phyloP scores from a whole-genome alignment of 139 green algal genomes.

The Parachlorella kessleri region DNA sequence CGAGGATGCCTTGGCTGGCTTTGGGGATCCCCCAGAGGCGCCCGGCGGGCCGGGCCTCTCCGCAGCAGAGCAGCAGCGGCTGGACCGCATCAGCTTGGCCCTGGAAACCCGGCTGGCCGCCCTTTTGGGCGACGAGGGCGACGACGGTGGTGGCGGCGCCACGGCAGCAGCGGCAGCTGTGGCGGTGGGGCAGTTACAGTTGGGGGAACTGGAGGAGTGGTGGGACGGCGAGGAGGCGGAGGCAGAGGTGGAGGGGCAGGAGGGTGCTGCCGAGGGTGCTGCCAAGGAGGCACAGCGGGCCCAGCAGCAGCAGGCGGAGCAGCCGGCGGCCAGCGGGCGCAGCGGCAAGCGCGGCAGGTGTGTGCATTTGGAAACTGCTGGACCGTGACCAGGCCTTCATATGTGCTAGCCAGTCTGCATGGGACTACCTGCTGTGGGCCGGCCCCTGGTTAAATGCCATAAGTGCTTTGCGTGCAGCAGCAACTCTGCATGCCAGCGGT shows the following conservation, averaged over 20 bases:
- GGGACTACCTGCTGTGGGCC: no score
- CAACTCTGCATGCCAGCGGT: no score
- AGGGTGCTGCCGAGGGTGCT: background rate
- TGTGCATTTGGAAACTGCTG: no score
- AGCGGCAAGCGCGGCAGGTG: background rate
- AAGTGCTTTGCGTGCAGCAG: no score
- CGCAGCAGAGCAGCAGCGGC: constrained; percentile 14
- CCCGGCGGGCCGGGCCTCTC: background rate
- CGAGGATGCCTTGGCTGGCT: background rate
- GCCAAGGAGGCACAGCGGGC: background rate
- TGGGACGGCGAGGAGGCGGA: background rate
- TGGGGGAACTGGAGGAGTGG: background rate
- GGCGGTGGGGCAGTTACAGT: background rate
- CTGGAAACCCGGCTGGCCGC: constrained; percentile 21
- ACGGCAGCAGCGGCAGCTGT: no score
- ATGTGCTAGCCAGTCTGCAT: no score
- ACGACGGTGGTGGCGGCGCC: background rate
- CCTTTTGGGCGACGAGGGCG: background rate
- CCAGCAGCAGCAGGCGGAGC: background rate
- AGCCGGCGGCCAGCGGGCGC: background rate
- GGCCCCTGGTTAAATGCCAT: no score
- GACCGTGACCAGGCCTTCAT: no score
- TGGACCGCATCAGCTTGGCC: constrained; percentile 27
- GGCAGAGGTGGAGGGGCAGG: background rate
- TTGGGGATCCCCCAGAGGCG: background rate